These are phyloP conservation scores for Pichia gijzeniarum DNA, from an alignment of 805 yeast genomes.

Conservation along the genomic window DNA sequence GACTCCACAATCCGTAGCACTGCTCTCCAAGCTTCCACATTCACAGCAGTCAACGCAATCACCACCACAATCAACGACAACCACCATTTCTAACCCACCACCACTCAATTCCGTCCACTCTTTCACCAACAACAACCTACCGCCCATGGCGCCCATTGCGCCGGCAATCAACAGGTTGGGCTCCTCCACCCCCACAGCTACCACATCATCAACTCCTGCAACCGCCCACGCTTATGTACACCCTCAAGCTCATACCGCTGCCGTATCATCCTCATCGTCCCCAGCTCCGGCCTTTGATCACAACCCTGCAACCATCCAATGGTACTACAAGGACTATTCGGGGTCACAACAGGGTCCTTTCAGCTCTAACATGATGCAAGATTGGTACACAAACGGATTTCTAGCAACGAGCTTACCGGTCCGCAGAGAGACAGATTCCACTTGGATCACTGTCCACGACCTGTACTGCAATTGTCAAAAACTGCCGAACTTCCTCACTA, in stretches of 20 bases:
- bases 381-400: slow-evolving; percentile 62
- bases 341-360: slow-evolving; percentile 81
- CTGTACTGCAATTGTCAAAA: slow-evolving; percentile 35
- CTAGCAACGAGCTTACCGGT: slow-evolving; percentile 48
- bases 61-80: no score
- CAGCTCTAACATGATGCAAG: slow-evolving; percentile 65
- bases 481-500: neutral
- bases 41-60: no score
- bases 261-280: no score
- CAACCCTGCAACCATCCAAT: slow-evolving; percentile 21
- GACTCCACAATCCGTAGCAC: slow-evolving; percentile 3
- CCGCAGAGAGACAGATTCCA: slow-evolving; percentile 50
- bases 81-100: no score
- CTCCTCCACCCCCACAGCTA: no score
- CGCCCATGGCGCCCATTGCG: no score
- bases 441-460: slow-evolving; percentile 38
- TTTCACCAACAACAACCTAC: no score
- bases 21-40: neutral
- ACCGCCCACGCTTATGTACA: no score
- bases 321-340: slow-evolving; percentile 70
- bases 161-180: no score
- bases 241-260: no score
- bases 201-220: no score
- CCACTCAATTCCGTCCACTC: no score
- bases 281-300: neutral